phyloP scores from a whole-genome alignment of 108 stramenopile genomes.

The Cyclostephanos invisitatus region DNA sequence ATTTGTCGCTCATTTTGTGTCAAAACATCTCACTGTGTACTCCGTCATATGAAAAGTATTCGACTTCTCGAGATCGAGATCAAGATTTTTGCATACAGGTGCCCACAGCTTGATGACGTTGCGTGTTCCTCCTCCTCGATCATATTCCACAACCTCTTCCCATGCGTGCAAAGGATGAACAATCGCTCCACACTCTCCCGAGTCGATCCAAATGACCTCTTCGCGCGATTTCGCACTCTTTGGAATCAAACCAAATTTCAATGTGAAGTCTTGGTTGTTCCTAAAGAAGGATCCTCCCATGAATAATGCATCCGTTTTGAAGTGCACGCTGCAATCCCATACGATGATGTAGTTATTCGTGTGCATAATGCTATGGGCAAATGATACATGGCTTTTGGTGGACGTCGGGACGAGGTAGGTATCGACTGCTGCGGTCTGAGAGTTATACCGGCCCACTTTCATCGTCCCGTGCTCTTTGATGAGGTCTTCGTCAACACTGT shows the following conservation, averaged over 20 bases:
- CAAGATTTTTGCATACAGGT: conserved; percentile 35
- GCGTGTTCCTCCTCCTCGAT: conserved; percentile 15
- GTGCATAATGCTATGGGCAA: conserved; percentile 45
- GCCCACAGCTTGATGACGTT: conserved; percentile 46
- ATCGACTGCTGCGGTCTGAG: conserved; percentile 19
- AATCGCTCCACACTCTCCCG: conserved; percentile 41
- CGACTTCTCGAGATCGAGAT: conserved; percentile 37
- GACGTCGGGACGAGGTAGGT: conserved; percentile 42
- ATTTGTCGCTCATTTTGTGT: not conserved
- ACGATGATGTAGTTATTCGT: conserved; percentile 47
- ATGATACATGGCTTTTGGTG: conserved; percentile 40
- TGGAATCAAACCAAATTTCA: conserved; percentile 46
- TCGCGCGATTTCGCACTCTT: conserved; percentile 37
- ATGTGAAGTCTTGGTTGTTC: conserved; percentile 15
- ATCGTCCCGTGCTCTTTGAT: conserved; percentile 44
- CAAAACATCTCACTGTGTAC: conserved; percentile 6
- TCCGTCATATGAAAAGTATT: conserved; percentile 52
- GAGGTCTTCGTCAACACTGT: conserved; percentile 40
- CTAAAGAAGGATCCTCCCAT: conserved; percentile 44
- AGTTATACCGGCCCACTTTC: conserved; percentile 41
- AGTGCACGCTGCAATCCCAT: conserved; percentile 53
- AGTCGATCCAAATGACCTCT: conserved; percentile 50
- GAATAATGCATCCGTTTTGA: conserved; percentile 35
- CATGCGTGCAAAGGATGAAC: conserved; percentile 53
- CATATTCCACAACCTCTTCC: conserved; percentile 46